phyloP scores from a whole-genome alignment of 495 filamentous ascomycete genomes.

The Neurospora sp. region DNA sequence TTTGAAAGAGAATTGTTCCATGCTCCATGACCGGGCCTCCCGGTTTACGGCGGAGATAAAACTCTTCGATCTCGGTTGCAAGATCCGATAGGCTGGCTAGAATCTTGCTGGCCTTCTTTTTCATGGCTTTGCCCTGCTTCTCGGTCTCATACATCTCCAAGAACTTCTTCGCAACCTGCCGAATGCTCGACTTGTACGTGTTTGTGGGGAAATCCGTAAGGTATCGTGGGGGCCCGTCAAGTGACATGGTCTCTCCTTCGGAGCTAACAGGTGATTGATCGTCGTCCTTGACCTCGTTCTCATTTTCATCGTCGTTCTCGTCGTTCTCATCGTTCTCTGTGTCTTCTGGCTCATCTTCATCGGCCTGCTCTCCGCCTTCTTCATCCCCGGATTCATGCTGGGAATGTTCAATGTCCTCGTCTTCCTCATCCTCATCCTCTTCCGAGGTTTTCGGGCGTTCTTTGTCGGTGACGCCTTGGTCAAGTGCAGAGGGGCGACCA shows the following conservation, averaged over 20 bases:
- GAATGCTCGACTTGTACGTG: slow-evolving; percentile 65
- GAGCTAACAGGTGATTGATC: slow-evolving; percentile 62
- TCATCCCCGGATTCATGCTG: slow-evolving; percentile 2
- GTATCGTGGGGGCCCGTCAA: slow-evolving; percentile 38
- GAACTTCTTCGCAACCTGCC: slow-evolving; percentile 67
- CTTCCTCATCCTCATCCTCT: slow-evolving; percentile 29
- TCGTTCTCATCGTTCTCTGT: slow-evolving; percentile 51
- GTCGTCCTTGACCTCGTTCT: slow-evolving; percentile 52
- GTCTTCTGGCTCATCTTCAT: slow-evolving; percentile 45
- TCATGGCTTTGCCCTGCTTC: slow-evolving; percentile 56
- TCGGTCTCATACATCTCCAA: slow-evolving; percentile 73
- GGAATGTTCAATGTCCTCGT: slow-evolving; percentile 28
- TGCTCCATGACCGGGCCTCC: slow-evolving; percentile 33
- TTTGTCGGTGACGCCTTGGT: slow-evolving; percentile 9
- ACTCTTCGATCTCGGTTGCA: slow-evolving; percentile 57
- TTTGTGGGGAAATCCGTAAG: slow-evolving; percentile 48
- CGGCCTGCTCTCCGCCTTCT: slow-evolving; percentile 29
- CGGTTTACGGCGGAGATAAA: slow-evolving; percentile 49
- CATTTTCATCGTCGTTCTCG: slow-evolving; percentile 34
- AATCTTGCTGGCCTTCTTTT: slow-evolving; percentile 66
- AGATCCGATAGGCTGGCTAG: slow-evolving; percentile 61
- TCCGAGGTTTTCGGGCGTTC: slow-evolving; percentile 23
- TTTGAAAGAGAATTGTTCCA: slow-evolving; percentile 59
- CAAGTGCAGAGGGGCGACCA: slow-evolving; percentile 3
- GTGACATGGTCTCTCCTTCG: slow-evolving; percentile 46